Evolutionary conservation across 306 rosid genomes (phyloP), one percentile per base, ranked within the genome.

Genomic region (Arachis stenosperma): DNA sequence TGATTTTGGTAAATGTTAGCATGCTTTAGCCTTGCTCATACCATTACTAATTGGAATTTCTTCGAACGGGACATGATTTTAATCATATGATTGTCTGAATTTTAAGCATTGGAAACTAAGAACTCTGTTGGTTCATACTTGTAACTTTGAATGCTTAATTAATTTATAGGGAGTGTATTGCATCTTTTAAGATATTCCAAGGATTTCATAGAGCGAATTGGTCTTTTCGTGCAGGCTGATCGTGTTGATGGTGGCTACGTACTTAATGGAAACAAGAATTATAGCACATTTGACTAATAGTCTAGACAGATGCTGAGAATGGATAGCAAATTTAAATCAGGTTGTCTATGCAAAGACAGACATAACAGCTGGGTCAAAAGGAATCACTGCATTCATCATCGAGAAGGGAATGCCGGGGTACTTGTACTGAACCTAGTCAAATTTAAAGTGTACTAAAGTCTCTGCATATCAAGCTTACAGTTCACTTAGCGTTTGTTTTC

Each of bases 321-420:
- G 54, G 41, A 44, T 46, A 61, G 40, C 54, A 46, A 42, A 37
- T 80, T 64, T 76, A 79, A 67, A 80, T 67, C 92, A 93, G 97
- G 88, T 93, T 88, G 88, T 93, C 61, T 93, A 93, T 70, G 98
- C 94, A 51, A 93, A 93, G 85, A 91, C 98, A 33, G 89, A 91
- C 80, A 56, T 79, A 75, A 82, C 81, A 43, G 96, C 90, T 27
- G 92, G 96, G 56, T 91, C 98, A 76, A 93, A 91, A 84, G 98
- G 98, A 82, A 91, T 93, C 55, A 90, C 96, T 11, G 94, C 98
- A 70, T 93, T 93, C 82, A 93, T 93, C 76, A 89, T 93, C 7
- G 97, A 93, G 84, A 93, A 91, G 78, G 98, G 94, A 85, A 90
- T 88, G 89, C 90, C 96, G 17, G 97, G 98, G 97, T 90, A 85